These are phyloP conservation scores for Leccinum ochraceum DNA, from an alignment of 768 basidiomycete species.

Conservation along the genomic window DNA sequence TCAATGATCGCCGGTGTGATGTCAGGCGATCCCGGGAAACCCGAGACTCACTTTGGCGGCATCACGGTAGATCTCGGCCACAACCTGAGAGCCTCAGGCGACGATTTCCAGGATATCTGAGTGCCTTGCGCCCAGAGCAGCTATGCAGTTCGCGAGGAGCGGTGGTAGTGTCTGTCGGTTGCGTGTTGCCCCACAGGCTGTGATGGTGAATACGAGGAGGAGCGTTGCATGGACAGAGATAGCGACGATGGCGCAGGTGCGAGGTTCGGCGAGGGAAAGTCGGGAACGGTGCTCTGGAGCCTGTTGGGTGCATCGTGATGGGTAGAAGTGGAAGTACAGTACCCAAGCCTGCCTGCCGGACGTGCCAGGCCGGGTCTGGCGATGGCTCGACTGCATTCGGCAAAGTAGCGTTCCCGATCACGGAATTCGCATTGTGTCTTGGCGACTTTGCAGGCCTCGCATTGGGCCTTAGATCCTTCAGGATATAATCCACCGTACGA, in stretches of 20 bases:
- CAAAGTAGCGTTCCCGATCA: slow-evolving; percentile 60
- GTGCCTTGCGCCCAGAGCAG: slow-evolving; percentile 63
- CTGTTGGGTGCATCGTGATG: slow-evolving; percentile 19
- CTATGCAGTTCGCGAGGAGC: slow-evolving; percentile 18
- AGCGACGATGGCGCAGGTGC: slow-evolving; percentile 2
- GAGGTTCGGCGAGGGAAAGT: slow-evolving; percentile 10
- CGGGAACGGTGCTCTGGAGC: slow-evolving; percentile 11
- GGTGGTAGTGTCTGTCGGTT: too few relatives aligned
- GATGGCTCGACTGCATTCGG: slow-evolving; percentile 79
- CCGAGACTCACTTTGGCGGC: slow-evolving; percentile 59
- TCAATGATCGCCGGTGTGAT: background rate
- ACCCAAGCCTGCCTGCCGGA: slow-evolving; percentile 17
- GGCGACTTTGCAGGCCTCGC: slow-evolving; percentile 75
- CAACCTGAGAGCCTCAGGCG: slow-evolving; percentile 58
- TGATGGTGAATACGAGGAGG: slow-evolving; percentile 31
- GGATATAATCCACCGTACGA: too few relatives aligned
- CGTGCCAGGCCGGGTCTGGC: slow-evolving; percentile 55
- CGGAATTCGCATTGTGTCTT: slow-evolving; percentile 75
- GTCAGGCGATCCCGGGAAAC: background rate
- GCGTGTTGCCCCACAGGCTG: too few relatives aligned
- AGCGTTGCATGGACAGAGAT: slow-evolving; percentile 25
- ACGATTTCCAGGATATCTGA: slow-evolving; percentile 60
- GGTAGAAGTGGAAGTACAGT: background rate
- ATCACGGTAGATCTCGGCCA: slow-evolving; percentile 66
- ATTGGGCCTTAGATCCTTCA: slow-evolving; percentile 45